phyloP scores from a whole-genome alignment of 345 rosid genomes.

The Syzygium aqueum region DNA sequence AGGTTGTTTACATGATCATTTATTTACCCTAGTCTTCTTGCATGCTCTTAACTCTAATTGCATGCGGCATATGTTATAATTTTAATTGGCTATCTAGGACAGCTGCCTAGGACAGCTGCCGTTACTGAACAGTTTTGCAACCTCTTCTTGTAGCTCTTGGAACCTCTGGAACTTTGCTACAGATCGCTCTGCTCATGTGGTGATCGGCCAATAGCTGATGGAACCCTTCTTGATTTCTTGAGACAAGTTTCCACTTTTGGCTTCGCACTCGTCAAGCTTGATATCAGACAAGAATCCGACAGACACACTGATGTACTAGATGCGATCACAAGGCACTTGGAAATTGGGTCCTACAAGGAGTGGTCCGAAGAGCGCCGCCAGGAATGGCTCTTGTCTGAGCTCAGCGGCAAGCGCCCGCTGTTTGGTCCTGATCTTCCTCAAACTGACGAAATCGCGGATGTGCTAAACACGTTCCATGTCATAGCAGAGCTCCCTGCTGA shows the following conservation, averaged over 20 bases:
- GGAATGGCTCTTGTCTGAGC: constrained; percentile 91
- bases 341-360: constrained; percentile 72
- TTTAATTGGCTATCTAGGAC: background rate
- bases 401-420: constrained; percentile 83
- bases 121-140: constrained; percentile 5
- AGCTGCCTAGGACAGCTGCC: background rate
- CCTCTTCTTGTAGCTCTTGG: constrained; percentile 57
- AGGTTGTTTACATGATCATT: constrained; percentile 18
- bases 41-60: background rate
- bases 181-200: constrained; percentile 88
- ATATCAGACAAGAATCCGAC: constrained; percentile 94
- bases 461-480: constrained; percentile 75
- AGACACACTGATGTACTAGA: constrained; percentile 94
- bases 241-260: constrained; percentile 98
- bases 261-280: constrained; percentile 88
- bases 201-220: constrained; percentile 93
- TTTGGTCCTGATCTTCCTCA: constrained; percentile 93
- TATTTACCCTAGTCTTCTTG: background rate
- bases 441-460: constrained; percentile 91
- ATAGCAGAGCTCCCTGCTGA: constrained; percentile 84
- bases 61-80: background rate
- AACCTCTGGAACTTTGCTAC: constrained; percentile 95
- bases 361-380: constrained; percentile 85
- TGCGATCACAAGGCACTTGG: constrained; percentile 86
- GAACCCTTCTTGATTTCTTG: constrained; percentile 96